Evolutionary conservation across 371 early-diverging fungal genomes (phyloP).

Genomic region (Syncephalastrum racemosum): DNA sequence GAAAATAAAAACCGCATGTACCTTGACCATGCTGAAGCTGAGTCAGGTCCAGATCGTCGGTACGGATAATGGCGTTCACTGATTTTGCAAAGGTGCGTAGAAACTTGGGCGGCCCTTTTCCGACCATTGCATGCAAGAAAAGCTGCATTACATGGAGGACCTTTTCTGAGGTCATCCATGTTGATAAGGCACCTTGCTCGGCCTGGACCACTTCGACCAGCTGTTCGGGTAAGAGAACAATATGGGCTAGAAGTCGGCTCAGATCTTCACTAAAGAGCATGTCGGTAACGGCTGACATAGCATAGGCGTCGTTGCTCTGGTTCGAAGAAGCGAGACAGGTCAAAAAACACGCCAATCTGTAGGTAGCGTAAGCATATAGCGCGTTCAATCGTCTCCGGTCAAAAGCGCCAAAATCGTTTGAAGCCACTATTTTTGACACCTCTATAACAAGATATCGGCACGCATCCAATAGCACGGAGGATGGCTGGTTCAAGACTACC

Average conservation of each 20-base stretch:
- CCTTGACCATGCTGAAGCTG: slow-evolving; percentile 30
- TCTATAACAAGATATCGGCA: slow-evolving; percentile 9
- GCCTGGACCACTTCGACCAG: slow-evolving; percentile 24
- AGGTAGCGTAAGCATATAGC: slow-evolving; percentile 21
- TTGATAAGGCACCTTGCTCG: slow-evolving; percentile 21
- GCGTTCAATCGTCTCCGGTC: slow-evolving; percentile 17
- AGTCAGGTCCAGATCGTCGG: slow-evolving; percentile 30
- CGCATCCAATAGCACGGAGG: slow-evolving; percentile 16
- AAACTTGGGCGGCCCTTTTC: slow-evolving; percentile 7
- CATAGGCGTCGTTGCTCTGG: not conserved
- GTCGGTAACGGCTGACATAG: slow-evolving; percentile 1
- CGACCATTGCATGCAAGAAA: slow-evolving; percentile 16
- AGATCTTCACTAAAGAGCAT: slow-evolving; percentile 13
- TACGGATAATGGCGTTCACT: slow-evolving; percentile 4
- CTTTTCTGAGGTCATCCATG: slow-evolving; percentile 13
- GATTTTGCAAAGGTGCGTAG: slow-evolving; percentile 12
- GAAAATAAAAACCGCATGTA: slow-evolving; percentile 6
- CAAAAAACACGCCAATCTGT: slow-evolving; percentile 23
- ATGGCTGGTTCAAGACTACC: slow-evolving; percentile 3
- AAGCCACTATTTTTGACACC: no score
- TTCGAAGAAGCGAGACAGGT: slow-evolving; percentile 8
- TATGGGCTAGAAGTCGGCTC: slow-evolving; percentile 13
- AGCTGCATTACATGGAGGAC: slow-evolving; percentile 15
- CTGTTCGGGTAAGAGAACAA: slow-evolving; percentile 30
- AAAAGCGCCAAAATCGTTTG: not conserved